Conservation (phyloP, 768 basidiomycete genomes). For the Russula griseocarnosa region DNA sequence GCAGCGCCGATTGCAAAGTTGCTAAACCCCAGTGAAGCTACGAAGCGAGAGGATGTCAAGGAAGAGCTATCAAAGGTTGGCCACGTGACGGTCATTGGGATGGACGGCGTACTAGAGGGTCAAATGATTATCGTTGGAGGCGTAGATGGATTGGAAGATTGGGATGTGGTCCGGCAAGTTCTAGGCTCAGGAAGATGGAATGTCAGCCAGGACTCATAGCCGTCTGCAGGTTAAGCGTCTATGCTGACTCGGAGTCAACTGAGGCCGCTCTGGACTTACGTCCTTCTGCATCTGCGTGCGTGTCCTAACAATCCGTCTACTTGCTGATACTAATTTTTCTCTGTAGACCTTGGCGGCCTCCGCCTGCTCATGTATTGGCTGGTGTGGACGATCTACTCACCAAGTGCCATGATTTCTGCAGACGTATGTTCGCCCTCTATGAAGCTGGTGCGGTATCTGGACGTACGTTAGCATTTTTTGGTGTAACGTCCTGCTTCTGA, state of each 20-base stretch:
- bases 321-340: not conserved
- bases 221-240: conserved; percentile 14
- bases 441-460: conserved; percentile 42
- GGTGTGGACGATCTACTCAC: conserved; percentile 65
- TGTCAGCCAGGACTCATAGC: conserved; percentile 1
- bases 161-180: conserved; percentile 60
- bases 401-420: conserved; percentile 54
- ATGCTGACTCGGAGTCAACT: conserved; percentile 1
- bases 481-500: not conserved
- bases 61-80: conserved; percentile 5
- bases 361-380: conserved; percentile 43
- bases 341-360: conserved; percentile 13
- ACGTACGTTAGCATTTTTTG: conserved; percentile 1
- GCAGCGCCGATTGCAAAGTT: conserved; percentile 17
- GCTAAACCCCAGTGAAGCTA: conserved; percentile 20
- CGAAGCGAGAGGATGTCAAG: conserved; percentile 18
- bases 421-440: conserved; percentile 52
- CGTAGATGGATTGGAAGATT: conserved; percentile 52
- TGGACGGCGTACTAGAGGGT: conserved; percentile 45
- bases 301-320: not conserved
- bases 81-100: conserved; percentile 16
- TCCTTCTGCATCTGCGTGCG: conserved; percentile 9
- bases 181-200: not conserved
- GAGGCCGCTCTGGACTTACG: not conserved
- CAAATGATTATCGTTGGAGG: conserved; percentile 55